Percentiles rank a stretch among this genome's conserved stretches.
Conservation (phyloP, 176 grass and related monocot genomes). For the Musa beccarii region DNA sequence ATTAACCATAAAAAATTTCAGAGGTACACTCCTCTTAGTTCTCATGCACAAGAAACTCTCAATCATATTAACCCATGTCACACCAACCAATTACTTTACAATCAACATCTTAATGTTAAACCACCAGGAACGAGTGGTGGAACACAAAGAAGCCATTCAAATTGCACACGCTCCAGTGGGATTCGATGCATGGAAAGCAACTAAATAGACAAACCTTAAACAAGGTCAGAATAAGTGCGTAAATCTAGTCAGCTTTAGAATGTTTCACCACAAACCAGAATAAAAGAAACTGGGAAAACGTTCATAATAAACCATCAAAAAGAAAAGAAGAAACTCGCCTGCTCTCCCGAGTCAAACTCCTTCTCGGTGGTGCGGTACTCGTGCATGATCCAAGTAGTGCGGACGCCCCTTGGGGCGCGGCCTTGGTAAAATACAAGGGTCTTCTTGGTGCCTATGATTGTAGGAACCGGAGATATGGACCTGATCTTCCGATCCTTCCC, state of each 20-base stretch:
- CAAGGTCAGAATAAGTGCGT: too few species aligned
- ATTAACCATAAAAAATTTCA: neutral
- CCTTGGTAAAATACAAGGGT: conserved; percentile 18
- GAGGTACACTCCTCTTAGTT: neutral
- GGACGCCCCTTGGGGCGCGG: neutral
- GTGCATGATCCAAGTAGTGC: conserved; percentile 18
- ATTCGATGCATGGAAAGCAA: too few species aligned
- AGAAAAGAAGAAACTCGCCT: neutral
- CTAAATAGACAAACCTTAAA: too few species aligned
- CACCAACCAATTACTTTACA: neutral
- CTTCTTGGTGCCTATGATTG: conserved; percentile 13
- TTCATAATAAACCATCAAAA: neutral
- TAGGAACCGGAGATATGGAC: neutral
- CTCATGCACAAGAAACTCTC: neutral
- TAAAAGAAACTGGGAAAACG: neutral
- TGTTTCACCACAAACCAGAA: neutral
- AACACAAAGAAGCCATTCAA: neutral
- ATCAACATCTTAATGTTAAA: neutral
- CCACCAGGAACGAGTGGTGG: neutral
- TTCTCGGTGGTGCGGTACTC: conserved; percentile 8
- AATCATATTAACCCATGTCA: neutral
- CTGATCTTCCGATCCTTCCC: conserved; percentile 18
- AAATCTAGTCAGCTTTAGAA: neutral
- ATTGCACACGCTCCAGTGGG: neutral
- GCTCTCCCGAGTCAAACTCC: neutral